Conservation (phyloP, 768 basidiomycete species). For the Lentinula sp. region DNA sequence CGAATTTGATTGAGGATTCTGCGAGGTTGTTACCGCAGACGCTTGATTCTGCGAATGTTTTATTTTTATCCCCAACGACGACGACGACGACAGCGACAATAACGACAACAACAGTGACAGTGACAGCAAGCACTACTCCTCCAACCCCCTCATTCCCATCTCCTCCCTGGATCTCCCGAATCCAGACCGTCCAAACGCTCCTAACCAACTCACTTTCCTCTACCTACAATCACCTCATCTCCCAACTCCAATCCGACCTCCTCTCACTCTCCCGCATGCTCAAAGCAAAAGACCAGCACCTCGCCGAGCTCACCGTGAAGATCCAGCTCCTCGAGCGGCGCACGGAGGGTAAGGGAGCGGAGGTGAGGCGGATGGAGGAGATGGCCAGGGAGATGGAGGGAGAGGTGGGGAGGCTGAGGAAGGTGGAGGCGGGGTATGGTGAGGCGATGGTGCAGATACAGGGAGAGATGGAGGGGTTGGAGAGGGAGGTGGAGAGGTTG, state of each 20-base stretch:
- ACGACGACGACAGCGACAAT: slow-evolving; percentile 12
- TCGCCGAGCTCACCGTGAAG: slow-evolving; percentile 87
- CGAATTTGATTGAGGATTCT: slow-evolving; percentile 65
- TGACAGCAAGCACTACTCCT: too few species aligned
- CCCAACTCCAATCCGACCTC: slow-evolving; percentile 84
- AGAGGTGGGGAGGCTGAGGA: slow-evolving; percentile 73
- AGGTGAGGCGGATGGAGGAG: slow-evolving; percentile 87
- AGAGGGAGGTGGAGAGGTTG: slow-evolving; percentile 84
- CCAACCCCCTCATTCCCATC: slow-evolving; percentile 44
- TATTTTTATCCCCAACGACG: slow-evolving; percentile 36
- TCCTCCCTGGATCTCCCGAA: slow-evolving; percentile 80
- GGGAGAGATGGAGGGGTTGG: slow-evolving; percentile 77
- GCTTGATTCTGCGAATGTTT: slow-evolving; percentile 69
- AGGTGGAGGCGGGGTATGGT: slow-evolving; percentile 86
- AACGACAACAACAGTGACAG: too few species aligned
- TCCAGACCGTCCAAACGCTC: slow-evolving; percentile 77
- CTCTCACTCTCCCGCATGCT: slow-evolving; percentile 81
- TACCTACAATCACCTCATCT: slow-evolving; percentile 86
- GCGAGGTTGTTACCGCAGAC: slow-evolving; percentile 64
- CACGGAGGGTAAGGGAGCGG: slow-evolving; percentile 86
- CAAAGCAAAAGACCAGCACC: slow-evolving; percentile 82
- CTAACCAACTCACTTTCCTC: slow-evolving; percentile 69
- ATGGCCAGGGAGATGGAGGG: slow-evolving; percentile 73
- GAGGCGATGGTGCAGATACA: slow-evolving; percentile 94
- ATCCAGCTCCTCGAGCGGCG: slow-evolving; percentile 93